phyloP scores from a whole-genome alignment of 805 yeast species.

The Torulaspora delbrueckii region DNA sequence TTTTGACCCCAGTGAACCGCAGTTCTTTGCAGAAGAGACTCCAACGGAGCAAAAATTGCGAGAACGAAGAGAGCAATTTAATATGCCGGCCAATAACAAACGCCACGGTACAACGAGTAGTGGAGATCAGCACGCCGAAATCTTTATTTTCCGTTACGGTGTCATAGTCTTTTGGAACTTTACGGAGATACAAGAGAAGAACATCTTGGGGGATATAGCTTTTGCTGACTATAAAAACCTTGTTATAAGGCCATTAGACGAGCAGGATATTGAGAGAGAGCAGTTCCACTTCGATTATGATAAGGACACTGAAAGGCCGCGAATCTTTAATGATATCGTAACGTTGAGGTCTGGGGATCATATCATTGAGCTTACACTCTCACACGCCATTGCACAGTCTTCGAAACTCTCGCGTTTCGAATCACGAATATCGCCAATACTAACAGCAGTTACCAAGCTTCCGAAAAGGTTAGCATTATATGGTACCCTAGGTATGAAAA shows the following conservation, averaged over 20 bases:
- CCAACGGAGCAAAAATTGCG: conserved; percentile 18
- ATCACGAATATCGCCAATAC: conserved; percentile 77
- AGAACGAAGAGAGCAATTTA: conserved; percentile 17
- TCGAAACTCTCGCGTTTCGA: conserved; percentile 89
- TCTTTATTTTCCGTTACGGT: conserved; percentile 87
- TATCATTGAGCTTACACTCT: conserved; percentile 83
- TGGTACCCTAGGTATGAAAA: conserved; percentile 76
- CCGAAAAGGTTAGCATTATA: conserved; percentile 89
- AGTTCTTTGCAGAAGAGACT: conserved; percentile 59
- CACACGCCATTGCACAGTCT: conserved; percentile 96
- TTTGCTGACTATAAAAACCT: conserved; percentile 49
- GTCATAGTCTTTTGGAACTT: conserved; percentile 98
- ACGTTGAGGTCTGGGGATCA: conserved; percentile 89
- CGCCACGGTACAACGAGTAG: conserved; percentile 20
- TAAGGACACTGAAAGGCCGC: conserved; percentile 53
- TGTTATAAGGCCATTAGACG: conserved; percentile 69
- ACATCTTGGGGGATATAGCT: conserved; percentile 82
- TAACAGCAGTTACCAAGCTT: conserved; percentile 79
- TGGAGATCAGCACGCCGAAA: conserved; percentile 60
- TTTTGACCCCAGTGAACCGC: conserved; percentile 93
- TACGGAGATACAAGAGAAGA: conserved; percentile 86
- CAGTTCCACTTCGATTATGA: conserved; percentile 52
- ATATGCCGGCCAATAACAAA: conserved; percentile 14
- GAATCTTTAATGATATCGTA: conserved; percentile 91
- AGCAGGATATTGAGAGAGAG: conserved; percentile 89